phyloP scores from a whole-genome alignment of 495 filamentous ascomycete genomes.

The Apodospora peruviana region DNA sequence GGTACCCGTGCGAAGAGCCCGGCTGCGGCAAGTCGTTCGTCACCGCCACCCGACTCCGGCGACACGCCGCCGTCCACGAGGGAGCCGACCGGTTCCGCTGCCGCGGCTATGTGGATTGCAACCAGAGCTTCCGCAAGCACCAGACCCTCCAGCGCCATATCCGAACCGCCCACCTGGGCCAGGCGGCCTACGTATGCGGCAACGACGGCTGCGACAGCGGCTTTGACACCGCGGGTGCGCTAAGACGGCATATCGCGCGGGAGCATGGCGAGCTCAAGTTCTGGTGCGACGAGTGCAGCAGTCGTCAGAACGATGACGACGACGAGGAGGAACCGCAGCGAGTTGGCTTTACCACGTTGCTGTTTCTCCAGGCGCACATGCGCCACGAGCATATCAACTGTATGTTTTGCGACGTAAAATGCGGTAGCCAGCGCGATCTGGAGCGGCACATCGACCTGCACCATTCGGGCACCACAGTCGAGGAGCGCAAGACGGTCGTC shows the following conservation, averaged over 20 bases:
- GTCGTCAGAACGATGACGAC: conserved; percentile 9
- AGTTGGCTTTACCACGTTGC: conserved; percentile 65
- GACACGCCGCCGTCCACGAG: conserved; percentile 64
- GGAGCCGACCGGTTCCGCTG: conserved; percentile 66
- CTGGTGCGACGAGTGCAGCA: conserved; percentile 63
- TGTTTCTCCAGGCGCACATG: conserved; percentile 66
- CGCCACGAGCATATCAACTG: conserved; percentile 67
- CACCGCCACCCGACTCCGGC: conserved; percentile 63
- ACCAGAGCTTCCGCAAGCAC: conserved; percentile 79
- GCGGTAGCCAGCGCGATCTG: conserved; percentile 53
- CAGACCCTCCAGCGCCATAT: conserved; percentile 82
- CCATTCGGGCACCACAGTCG: conserved; percentile 56
- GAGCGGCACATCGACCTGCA: conserved; percentile 64
- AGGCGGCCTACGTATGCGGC: conserved; percentile 64
- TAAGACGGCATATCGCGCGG: conserved; percentile 65
- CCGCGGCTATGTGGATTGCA: conserved; percentile 66
- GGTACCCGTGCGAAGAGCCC: conserved; percentile 62
- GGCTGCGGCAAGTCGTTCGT: conserved; percentile 78
- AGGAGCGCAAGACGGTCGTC: conserved; percentile 54
- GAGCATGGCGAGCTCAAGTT: conserved; percentile 64
- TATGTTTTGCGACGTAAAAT: conserved; percentile 61
- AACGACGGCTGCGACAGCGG: conserved; percentile 59
- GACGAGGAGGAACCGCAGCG: conserved; percentile 19
- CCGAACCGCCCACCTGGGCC: conserved; percentile 60
- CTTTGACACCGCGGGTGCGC: conserved; percentile 63